Conservation (phyloP, 805 yeast genomes). For the Starmerella floricola region DNA sequence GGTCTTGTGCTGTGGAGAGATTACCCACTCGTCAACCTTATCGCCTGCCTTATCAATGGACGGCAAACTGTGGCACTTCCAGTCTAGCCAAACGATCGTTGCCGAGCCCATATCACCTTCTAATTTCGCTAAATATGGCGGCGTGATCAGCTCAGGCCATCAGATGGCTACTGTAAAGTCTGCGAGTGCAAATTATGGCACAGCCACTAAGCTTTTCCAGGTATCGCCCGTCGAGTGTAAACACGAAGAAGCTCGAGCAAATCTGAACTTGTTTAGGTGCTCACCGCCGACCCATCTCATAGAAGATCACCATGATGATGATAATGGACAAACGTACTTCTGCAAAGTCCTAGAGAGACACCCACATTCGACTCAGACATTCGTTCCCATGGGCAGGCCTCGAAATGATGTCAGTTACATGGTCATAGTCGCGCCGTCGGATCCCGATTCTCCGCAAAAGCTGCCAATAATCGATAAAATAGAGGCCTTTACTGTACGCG, state of each 20-base stretch:
- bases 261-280: slow-evolving; percentile 76
- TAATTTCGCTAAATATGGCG: slow-evolving; percentile 56
- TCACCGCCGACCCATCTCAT: slow-evolving; percentile 60
- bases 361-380: slow-evolving; percentile 79
- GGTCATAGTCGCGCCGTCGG: slow-evolving; percentile 59
- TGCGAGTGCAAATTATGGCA: slow-evolving; percentile 78
- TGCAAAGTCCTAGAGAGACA: slow-evolving; percentile 77
- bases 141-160: slow-evolving; percentile 64
- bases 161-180: slow-evolving; percentile 41
- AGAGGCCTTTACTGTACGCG: slow-evolving; percentile 61
- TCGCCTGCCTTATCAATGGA: slow-evolving; percentile 22
- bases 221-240: slow-evolving; percentile 46
- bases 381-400: slow-evolving; percentile 73
- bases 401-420: slow-evolving; percentile 44
- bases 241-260: slow-evolving; percentile 39
- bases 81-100: slow-evolving; percentile 19
- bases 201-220: slow-evolving; percentile 64
- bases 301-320: slow-evolving; percentile 9
- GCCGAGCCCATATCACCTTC: slow-evolving; percentile 57
- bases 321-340: slow-evolving; percentile 30
- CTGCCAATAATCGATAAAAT: slow-evolving; percentile 45
- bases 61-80: slow-evolving; percentile 19
- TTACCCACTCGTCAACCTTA: slow-evolving; percentile 36
- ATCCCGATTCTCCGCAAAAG: slow-evolving; percentile 24
- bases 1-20: slow-evolving; percentile 46